phyloP scores from a whole-genome alignment of 192 early-diverging fungal species.

The Podila verticillata region DNA sequence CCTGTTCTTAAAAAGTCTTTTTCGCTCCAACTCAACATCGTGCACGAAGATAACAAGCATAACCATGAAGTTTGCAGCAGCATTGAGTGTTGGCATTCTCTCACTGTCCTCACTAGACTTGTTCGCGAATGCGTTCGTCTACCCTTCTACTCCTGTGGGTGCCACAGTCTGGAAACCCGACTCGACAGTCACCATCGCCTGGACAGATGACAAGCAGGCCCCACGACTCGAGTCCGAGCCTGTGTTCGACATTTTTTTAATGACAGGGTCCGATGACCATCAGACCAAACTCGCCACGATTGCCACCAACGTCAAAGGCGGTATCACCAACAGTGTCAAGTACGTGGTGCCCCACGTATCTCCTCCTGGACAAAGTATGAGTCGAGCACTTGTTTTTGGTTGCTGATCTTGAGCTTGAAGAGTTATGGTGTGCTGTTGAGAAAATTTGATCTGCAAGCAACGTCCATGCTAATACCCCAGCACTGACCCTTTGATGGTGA shows the following conservation, averaged over 20 bases:
- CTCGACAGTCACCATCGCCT: conserved; percentile 21
- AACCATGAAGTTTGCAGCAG: background rate
- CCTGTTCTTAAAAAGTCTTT: too few species aligned
- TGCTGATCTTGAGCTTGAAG: background rate
- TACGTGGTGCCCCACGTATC: conserved; percentile 37
- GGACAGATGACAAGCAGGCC: conserved; percentile 23
- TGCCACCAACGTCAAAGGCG: conserved; percentile 33
- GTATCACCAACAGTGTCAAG: conserved; percentile 14
- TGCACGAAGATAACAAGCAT: too few species aligned
- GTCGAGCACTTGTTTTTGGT: background rate
- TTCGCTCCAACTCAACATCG: too few species aligned
- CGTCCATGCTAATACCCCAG: too few species aligned
- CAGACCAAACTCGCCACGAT: conserved; percentile 37
- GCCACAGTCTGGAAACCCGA: conserved; percentile 38
- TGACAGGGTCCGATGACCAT: conserved; percentile 41
- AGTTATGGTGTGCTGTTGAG: too few species aligned
- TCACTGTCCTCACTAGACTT: background rate
- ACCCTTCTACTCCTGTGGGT: conserved; percentile 21
- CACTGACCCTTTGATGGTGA: background rate
- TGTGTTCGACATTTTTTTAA: conserved; percentile 44
- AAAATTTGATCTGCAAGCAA: too few species aligned
- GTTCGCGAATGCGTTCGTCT: conserved; percentile 21
- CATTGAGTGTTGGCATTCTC: background rate
- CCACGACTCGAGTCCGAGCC: conserved; percentile 19
- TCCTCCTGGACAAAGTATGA: conserved; percentile 43